Evolutionary conservation across 495 filamentous ascomycete genomes (phyloP).

Genomic region (Trypethelium eluteriae): DNA sequence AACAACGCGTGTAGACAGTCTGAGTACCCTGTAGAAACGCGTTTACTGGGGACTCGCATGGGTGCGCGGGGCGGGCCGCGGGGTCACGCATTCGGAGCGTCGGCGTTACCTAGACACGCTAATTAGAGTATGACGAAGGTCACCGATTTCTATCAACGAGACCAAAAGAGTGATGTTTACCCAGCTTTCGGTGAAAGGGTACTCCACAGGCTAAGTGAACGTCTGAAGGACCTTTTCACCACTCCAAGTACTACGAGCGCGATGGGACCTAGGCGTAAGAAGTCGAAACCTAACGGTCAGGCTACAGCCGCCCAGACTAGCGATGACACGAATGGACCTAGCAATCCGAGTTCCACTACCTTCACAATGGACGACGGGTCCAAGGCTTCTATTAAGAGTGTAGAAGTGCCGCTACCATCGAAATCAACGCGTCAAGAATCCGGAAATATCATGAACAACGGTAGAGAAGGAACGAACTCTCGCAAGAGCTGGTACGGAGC

Average conservation of each 20-base stretch:
- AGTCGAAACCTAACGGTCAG: slow-evolving; percentile 31
- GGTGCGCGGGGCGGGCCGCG: too few relatives aligned
- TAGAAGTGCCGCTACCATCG: background rate
- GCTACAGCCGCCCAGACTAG: slow-evolving; percentile 17
- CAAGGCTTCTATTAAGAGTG: background rate
- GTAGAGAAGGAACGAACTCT: background rate
- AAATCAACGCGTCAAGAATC: background rate
- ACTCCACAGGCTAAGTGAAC: too few relatives aligned
- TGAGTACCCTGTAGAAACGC: too few relatives aligned
- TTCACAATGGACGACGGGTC: background rate
- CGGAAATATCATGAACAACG: background rate
- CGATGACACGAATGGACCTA: background rate
- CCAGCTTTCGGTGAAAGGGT: too few relatives aligned
- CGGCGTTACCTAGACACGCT: too few relatives aligned
- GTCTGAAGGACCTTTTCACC: background rate
- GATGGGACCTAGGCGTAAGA: slow-evolving; percentile 33
- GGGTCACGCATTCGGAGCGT: too few relatives aligned
- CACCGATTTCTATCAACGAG: too few relatives aligned
- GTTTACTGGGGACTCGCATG: too few relatives aligned
- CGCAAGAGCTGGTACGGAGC: slow-evolving; percentile 5
- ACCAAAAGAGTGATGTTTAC: too few relatives aligned
- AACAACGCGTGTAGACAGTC: too few relatives aligned
- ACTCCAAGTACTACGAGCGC: background rate
- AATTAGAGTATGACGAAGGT: too few relatives aligned
- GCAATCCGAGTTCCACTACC: background rate